These are phyloP conservation scores for Backusella liffmaniae DNA, from an alignment of 192 early-diverging fungal species.

Conservation along the genomic window DNA sequence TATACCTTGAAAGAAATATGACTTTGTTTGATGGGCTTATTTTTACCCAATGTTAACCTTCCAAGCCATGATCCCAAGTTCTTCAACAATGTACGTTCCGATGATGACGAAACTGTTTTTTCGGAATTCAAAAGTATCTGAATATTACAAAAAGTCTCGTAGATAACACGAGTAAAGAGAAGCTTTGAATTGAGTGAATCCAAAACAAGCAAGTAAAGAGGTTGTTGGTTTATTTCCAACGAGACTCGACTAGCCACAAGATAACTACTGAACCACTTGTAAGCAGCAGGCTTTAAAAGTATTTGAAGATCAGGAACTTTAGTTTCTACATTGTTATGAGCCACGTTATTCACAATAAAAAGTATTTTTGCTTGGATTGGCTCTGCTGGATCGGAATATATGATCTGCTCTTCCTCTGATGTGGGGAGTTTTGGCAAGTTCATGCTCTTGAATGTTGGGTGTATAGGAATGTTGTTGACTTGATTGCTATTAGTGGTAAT, in stretches of 20 bases:
- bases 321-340: conserved; percentile 76
- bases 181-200: conserved; percentile 67
- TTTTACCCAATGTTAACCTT: conserved; percentile 85
- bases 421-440: conserved; percentile 11
- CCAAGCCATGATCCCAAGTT: conserved; percentile 98
- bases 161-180: conserved; percentile 72
- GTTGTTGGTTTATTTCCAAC: conserved; percentile 95
- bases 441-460: conserved; percentile 18
- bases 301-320: conserved; percentile 79
- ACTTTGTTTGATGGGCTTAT: conserved; percentile 94
- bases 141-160: conserved; percentile 88
- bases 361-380: conserved; percentile 88
- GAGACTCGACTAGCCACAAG: conserved; percentile 92
- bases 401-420: not conserved
- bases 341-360: conserved; percentile 96
- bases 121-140: conserved; percentile 89
- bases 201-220: conserved; percentile 83
- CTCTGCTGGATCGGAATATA: conserved; percentile 55
- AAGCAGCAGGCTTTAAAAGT: conserved; percentile 57
- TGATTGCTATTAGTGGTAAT: not conserved
- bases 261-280: conserved; percentile 94
- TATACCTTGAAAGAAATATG: conserved; percentile 87
- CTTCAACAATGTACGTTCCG: conserved; percentile 88
- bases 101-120: conserved; percentile 85
- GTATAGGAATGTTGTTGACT: not conserved